Base-by-base conservation (phyloP, 208 protist species). In the Herpetomonas tarakana region DNA sequence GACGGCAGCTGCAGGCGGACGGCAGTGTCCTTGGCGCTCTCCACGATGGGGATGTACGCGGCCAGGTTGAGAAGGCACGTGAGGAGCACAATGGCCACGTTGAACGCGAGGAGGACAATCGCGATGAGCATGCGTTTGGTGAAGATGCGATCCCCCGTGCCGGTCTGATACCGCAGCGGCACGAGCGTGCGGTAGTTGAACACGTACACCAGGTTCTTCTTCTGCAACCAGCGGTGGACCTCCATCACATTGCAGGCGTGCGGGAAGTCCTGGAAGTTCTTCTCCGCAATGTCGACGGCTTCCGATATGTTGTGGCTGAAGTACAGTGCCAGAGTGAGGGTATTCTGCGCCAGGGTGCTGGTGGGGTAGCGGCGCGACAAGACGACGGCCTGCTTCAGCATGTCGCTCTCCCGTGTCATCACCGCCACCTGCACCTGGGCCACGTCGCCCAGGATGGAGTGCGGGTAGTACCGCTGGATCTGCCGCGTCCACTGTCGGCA, bases 121-220 rank as follows among this genome's bases (percentile, higher is more conserved):
- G 76, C 63, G 3, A 87, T 29, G 46, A 82, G 58, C 52, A 81
- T 73, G 19, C 83, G 74, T 46, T 80, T 81, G 16, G 83, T 83
- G 67, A 80, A 81, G 14, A 68, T 29, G 60, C 71, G 70, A 7
- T 38, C 29, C 9, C 61, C 12, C 22, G 47, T 59, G 25, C 76
- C 78, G 2, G 87, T 80, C 30, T 67, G 66, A 64, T 86, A 89
- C 29, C 52, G 74, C 27, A 78, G 64, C 0, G 81, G 87, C 24
- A 91, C 38, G 6, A 91, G 19, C 2, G 72, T 74, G 30, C 83
- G 74, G 69, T 93, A 91, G 68, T 84, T 78, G 63, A 83, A 93
- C 16, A 69, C 62, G 58, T 93, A 91, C 11, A 76, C 52, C 16
- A 72, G 68, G 30, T 74, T 53, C 58, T 87, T 79, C 29, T 58